Evolutionary conservation across 116 monocot species (phyloP), one percentile per base, ranked within the genome.

Genomic region (Papilionanthe hybrid): DNA sequence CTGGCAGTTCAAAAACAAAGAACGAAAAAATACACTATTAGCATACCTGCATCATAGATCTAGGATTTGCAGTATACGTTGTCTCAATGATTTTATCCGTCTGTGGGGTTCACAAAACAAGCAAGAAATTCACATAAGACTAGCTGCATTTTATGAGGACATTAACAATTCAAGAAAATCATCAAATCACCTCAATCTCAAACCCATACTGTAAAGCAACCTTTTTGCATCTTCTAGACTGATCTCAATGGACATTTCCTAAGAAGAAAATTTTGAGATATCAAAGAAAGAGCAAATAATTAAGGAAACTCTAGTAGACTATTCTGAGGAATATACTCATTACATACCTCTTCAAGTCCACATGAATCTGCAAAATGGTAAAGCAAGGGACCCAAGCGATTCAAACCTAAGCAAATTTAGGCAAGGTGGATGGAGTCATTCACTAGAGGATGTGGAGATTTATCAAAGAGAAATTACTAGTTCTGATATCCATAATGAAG

Each of bases 351-450:
- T 48, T 92, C 92, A 19, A 87, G 50, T 4, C 91, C 89, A 88
- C 89, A 92, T n/a, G 94, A 58, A 67, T 97, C 97, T 18, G 97
- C 94, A 89, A 97, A 97, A 85, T 97, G 97, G 87, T 97, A 97
- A 7, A 97, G 91, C 47, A 97, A 81, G 25, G 97, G 97, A 19
- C 97, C 94, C 77, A 97, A 69, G 63, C 94, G 84, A 97, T 91
- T 94, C 97, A 97, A 19, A 94, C 92, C 97, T 97, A 79, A n/a
- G n/a, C 78, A 42, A 55, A 75, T 77, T 78, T 19, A 55, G 82
- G 12, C 71, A 74, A 73, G 58, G 72, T 29, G 45, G 65, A 71
- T 7, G n/a, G 10, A 42, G 27, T 63, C 78, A 23, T 32, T 48
- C 28, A 55, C 55, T 71, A 4, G 30, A 30, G 9, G 37, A 65